Base-by-base conservation (phyloP, 2,329 filamentous ascomycete genomes). In the Clarireedia paspali region DNA sequence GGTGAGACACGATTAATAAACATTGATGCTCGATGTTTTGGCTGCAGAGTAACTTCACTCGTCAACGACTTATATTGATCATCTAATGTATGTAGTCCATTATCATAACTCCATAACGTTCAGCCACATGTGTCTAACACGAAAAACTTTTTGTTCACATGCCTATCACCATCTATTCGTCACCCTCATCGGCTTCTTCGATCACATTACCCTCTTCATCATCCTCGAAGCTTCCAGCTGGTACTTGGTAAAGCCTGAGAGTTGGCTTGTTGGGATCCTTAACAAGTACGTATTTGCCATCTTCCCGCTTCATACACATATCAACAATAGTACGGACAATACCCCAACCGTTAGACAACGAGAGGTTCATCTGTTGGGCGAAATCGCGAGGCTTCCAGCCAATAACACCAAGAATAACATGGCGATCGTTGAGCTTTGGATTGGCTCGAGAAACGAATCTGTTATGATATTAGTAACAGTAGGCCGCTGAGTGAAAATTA, bases 361-460 rank as follows among this genome's bases (percentile, higher is more conserved):
- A 95, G 68, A 99, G 75, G 77, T 96, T 96, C 94, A 99, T 99
- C 80, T 99, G 94, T 69, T 83, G 81, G 61, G 94, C 94, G 66
- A 99, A 97, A 71, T 99, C 95, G 67, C 89, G 87, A 39, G 94
- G 94, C 80, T 99, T 99, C 86, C 95, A 97, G 74, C 91, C 91
- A 34, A 96, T 82, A 56, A 99, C 94, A 66, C 94, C 94, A 52
- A 99, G 84, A 63, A 99, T 85, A 70, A 97, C 88, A 75, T 99
- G 94, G 74, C 90, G 90, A 71, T 95, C 88, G 70, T 94, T 91
- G 67, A 83, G 84, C 78, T 94, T 92, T 64, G 94, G 92, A 78
- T 92, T 96, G 66, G 85, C 82, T 68, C 94, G 91, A 53, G 92
- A 96, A 61, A 99, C 91, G 76, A 99, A 99, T 67, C 92, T 92